These are phyloP conservation scores for Gastrolobium villosum DNA, from an alignment of 306 rosid genomes.

Conservation along the genomic window DNA sequence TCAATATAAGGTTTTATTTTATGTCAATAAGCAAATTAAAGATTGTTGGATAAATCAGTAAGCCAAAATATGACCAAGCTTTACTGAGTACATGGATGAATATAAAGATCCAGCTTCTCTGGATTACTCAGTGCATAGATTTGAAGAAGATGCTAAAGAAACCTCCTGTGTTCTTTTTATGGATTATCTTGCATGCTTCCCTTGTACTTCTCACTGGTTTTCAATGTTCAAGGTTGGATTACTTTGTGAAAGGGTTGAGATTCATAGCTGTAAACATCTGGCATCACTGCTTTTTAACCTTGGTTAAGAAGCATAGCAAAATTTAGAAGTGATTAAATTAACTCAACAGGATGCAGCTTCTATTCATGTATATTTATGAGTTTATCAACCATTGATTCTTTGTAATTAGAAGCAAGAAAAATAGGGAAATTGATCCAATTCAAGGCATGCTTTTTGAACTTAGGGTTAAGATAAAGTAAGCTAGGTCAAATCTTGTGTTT, in stretches of 20 bases:
- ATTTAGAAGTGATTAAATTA: neutral
- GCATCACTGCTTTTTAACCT: neutral
- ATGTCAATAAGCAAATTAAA: neutral
- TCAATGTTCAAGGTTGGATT: neutral
- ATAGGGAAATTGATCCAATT: neutral
- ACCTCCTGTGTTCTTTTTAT: neutral
- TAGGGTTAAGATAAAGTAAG: neutral
- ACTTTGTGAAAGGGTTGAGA: neutral
- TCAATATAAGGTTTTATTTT: neutral
- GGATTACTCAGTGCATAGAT: neutral
- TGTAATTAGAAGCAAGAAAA: neutral
- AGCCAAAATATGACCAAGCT: neutral
- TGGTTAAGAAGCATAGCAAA: neutral
- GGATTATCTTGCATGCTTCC: neutral
- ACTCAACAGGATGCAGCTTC: too few species aligned
- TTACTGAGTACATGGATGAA: too few species aligned
- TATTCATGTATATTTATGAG: too few species aligned
- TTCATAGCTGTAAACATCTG: neutral
- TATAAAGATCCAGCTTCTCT: neutral
- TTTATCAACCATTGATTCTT: neutral
- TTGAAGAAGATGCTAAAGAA: neutral
- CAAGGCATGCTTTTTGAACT: neutral
- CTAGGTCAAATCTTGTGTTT: neutral
- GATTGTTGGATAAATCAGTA: neutral
- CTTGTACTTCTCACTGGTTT: neutral